Conservation (phyloP, 768 basidiomycete genomes). For the Lanmaoa pseudosensibilis region DNA sequence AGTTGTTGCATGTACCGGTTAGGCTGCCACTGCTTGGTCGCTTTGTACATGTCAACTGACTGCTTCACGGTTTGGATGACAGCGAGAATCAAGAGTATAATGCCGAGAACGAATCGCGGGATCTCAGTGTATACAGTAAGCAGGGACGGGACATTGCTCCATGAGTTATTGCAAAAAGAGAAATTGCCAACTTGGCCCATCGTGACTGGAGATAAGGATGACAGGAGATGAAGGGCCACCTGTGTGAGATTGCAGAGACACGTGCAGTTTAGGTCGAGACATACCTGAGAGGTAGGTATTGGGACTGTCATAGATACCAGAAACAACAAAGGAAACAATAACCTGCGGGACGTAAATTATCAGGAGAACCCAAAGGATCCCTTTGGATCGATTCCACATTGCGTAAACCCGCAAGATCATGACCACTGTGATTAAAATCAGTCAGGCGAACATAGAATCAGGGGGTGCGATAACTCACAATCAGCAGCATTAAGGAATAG, state of each 20-base stretch:
- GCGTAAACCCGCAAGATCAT: slow-evolving; percentile 14
- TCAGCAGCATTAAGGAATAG: neutral
- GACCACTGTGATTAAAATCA: neutral
- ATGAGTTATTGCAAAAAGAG: too few relatives aligned
- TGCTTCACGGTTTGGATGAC: neutral
- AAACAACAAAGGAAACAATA: neutral
- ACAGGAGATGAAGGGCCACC: too few relatives aligned
- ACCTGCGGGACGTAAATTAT: neutral
- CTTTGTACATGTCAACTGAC: slow-evolving; percentile 3
- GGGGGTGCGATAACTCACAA: neutral
- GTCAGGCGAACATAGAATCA: too few relatives aligned
- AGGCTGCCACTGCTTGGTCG: slow-evolving; percentile 6
- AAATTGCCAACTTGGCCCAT: too few relatives aligned
- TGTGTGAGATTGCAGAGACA: too few relatives aligned
- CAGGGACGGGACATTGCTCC: too few relatives aligned
- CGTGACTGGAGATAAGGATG: too few relatives aligned
- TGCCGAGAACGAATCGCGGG: neutral
- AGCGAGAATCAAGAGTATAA: neutral
- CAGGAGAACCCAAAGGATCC: neutral
- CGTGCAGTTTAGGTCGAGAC: neutral
- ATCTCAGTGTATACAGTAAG: neutral
- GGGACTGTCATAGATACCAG: neutral
- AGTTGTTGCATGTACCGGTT: slow-evolving; percentile 5
- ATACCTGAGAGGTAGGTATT: neutral
- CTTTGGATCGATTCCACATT: slow-evolving; percentile 8